Evolutionary conservation across 257 asterid genomes (phyloP), one percentile per base, ranked within the genome.

Genomic region (Handroanthus guayacan): DNA sequence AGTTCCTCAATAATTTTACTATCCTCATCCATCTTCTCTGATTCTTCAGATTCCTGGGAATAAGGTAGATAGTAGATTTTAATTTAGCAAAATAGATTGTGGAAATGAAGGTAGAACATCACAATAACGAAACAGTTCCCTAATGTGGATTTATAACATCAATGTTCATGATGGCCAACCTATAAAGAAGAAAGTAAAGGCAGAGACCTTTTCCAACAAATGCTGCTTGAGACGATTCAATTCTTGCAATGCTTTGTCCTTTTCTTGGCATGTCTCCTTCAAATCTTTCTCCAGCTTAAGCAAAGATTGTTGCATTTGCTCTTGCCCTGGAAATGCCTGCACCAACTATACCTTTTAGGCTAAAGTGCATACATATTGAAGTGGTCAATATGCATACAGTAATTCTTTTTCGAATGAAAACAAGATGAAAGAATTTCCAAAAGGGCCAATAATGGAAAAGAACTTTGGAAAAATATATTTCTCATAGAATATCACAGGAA

Each of bases 1-100:
- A 95, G 79, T 75, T 91, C 97, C 89, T 93, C 99, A 70, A 95
- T 95, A 76, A 88, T 80, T 79, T 90, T 91, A 85, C 86, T 93
- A 80, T 95, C 99, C 85, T 95, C 97, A 50, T 93, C 99, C 99
- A 95, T 95, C 78, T 95, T 93, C 77, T 93, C 98, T 20, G 99
- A 95, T 82, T 95, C 99, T 87, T 95, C 99, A 61, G 91, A 86
- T 90, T 89, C 99, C 99, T 95, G 85, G 65, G 78, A 75, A 72
- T 41, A 65, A 34, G 76, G 65, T 64, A 86, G 62, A 72, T 17
- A 12, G 25, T 51, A 78, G 31, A 65, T 60, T 67, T 74, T 76
- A 47, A 78, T 54, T 45, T 47, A 77, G 82, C 77, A 51, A 52
- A 65, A 20, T 38, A 66, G 11, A 39, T 47, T 43, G 57, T 62